A percentile compares a stretch with the other conserved stretches of the same genome.
phyloP scores from a whole-genome alignment of 164 flowering plant species.

The Euptelea pleiosperma region DNA sequence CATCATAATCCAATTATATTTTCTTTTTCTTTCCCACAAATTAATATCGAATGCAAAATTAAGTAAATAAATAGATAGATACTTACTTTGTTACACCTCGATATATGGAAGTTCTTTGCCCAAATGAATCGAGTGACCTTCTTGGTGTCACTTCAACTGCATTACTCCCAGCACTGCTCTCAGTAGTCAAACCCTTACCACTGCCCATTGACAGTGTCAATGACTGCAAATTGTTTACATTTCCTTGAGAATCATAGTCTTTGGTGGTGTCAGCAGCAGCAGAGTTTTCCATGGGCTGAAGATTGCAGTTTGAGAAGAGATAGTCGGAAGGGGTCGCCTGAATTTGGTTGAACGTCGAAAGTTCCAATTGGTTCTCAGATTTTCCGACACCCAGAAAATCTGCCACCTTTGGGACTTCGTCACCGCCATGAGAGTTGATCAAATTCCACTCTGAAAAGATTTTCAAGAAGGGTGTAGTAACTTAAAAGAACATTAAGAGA shows the following conservation, averaged over 20 bases:
- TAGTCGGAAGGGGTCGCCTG: slow-evolving; percentile 45
- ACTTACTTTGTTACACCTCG: slow-evolving; percentile 88
- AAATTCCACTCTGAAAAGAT: slow-evolving; percentile 62
- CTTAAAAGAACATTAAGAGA: background rate
- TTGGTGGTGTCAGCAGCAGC: slow-evolving; percentile 13
- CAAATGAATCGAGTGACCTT: slow-evolving; percentile 73
- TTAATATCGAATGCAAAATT: too few relatives aligned
- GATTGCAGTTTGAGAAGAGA: slow-evolving; percentile 34
- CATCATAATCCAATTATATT: slow-evolving; percentile 3
- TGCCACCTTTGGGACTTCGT: slow-evolving; percentile 66
- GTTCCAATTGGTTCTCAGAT: slow-evolving; percentile 52
- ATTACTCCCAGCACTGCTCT: slow-evolving; percentile 24
- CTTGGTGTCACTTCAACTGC: slow-evolving; percentile 52
- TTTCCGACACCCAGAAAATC: slow-evolving; percentile 80
- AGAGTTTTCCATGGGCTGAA: slow-evolving; percentile 30
- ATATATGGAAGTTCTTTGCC: slow-evolving; percentile 92
- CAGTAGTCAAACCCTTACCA: slow-evolving; percentile 45
- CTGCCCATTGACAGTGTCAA: slow-evolving; percentile 80
- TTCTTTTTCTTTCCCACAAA: too few relatives aligned
- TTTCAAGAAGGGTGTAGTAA: background rate
- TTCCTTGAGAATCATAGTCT: slow-evolving; percentile 44
- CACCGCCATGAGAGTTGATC: slow-evolving; percentile 41
- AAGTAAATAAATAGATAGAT: background rate
- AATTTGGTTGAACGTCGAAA: slow-evolving; percentile 36
- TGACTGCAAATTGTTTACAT: slow-evolving; percentile 49